Evolutionary conservation across 1,284 basidiomycete species (phyloP), one percentile per base, ranked within the genome.

Genomic region (Cystobasidium sp.): DNA sequence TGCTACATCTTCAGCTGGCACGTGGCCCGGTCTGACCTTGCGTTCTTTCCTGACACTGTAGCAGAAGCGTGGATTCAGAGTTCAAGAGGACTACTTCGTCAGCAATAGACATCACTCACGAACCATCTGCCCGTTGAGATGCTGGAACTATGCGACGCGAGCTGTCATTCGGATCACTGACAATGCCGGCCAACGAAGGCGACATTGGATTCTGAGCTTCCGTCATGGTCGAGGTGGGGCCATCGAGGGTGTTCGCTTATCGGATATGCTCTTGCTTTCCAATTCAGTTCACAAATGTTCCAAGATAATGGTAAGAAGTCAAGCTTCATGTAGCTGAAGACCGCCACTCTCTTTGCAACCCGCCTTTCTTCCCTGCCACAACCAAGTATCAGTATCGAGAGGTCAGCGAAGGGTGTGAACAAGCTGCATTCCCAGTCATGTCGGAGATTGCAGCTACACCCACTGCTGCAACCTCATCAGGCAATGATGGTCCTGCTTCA

Each of bases 1-100:
- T 58, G 69, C 69, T 41, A 71, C 69, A 51, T 71, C 69, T 64
- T 71, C 69, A 10, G 58, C 37, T n/a, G 69, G 69, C 37, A 71
- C 61, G 55, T 53, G 59, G 59, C 69, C 69, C 3, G 69, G 69
- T 39, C 51, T 37, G 47, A 71, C 69, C 49, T 52, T 31, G 5
- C 58, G 44, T 51, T 71, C 59, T 56, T 71, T 71, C 22, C 69
- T 59, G 39, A 44, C 47, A 31, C 69, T 71, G 49, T 43, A 43
- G 22, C n/a, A 12, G 1, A 67, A 46, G 43, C 14, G n/a, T 18
- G 14, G 5, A 20, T 10, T n/a, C 24, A 47, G 64, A 47, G 24
- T 52, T 22, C 12, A 20, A 51, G 18, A 20, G 22, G 3, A 6
- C 12, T 65, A 22, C 55, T 14, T 18, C 37, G 39, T n/a, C 43